Evolutionary conservation across 2,329 filamentous ascomycete genomes (phyloP).

Genomic region (Rosellinia necatrix): DNA sequence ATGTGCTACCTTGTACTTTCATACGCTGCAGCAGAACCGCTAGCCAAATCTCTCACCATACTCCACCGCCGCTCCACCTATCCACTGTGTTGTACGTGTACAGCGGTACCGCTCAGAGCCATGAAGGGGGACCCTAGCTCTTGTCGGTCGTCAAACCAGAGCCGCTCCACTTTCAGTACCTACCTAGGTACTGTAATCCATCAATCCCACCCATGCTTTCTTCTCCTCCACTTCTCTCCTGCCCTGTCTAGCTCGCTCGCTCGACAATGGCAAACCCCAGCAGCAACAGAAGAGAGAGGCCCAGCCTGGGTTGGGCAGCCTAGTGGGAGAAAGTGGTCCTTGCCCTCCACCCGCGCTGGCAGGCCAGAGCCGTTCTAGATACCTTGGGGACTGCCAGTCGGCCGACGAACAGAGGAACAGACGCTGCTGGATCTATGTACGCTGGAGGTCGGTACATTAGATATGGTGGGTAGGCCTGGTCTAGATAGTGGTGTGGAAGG

Average conservation of each 20-base stretch:
- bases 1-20: not conserved
- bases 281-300: not conserved
- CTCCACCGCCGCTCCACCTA: not conserved
- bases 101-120: not conserved
- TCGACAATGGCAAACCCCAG: slow-evolving; percentile 14
- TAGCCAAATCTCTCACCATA: slow-evolving; percentile 26
- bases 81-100: not conserved
- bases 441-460: not conserved
- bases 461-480: not conserved
- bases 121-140: slow-evolving; percentile 7
- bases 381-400: too few relatives aligned
- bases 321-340: slow-evolving; percentile 6
- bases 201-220: slow-evolving; percentile 24
- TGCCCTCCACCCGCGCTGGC: slow-evolving; percentile 3
- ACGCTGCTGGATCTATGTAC: not conserved
- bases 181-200: too few relatives aligned
- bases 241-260: slow-evolving; percentile 9
- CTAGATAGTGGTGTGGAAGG: not conserved
- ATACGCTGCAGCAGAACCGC: slow-evolving; percentile 30
- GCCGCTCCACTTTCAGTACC: slow-evolving; percentile 21
- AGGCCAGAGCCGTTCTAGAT: slow-evolving; percentile 3
- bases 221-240: slow-evolving; percentile 25
- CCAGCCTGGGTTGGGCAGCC: slow-evolving; percentile 7
- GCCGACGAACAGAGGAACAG: not conserved
- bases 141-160: slow-evolving; percentile 13